A percentile compares a stretch with the other conserved stretches of the same genome.
Conservation (phyloP, 345 rosid genomes). For the Euphorbia peplus region DNA sequence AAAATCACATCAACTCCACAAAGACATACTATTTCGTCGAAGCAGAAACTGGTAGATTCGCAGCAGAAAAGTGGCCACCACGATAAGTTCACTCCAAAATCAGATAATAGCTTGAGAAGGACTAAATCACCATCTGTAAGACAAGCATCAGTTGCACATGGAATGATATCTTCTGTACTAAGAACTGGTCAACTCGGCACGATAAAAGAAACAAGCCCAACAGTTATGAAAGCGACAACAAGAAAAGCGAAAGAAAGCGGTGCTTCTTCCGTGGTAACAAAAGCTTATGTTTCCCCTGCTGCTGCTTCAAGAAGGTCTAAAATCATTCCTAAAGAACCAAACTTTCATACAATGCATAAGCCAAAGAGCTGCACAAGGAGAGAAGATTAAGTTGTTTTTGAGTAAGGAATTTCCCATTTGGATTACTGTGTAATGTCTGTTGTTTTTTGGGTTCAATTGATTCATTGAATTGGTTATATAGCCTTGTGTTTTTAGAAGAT, state of each 20-base stretch:
- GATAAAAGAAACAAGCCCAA: conserved; percentile 30
- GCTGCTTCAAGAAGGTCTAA: conserved; percentile 27
- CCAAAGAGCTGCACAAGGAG: conserved; percentile 72
- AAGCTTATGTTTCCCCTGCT: conserved; percentile 32
- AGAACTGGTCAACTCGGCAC: conserved; percentile 26
- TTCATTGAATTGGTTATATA: conserved; percentile 39
- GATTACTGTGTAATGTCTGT: neutral
- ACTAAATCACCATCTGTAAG: conserved; percentile 34
- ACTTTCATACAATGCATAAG: conserved; percentile 49
- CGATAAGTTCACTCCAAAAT: conserved; percentile 20
- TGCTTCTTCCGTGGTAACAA: conserved; percentile 22
- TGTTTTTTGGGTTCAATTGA: conserved; percentile 3
- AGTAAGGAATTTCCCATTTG: neutral
- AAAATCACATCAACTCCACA: conserved; percentile 23
- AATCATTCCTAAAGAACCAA: conserved; percentile 62
- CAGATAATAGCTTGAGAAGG: conserved; percentile 28
- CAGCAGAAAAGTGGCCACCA: conserved; percentile 9
- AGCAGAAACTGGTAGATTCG: conserved; percentile 26
- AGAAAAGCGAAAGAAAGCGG: conserved; percentile 17
- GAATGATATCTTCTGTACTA: conserved; percentile 14
- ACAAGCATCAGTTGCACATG: conserved; percentile 33
- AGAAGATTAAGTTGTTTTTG: conserved; percentile 16
- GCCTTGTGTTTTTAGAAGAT: no score
- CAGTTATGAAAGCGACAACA: conserved; percentile 24
- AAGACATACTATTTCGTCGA: conserved; percentile 28